Conservation (phyloP, 2,329 filamentous ascomycete species). For the Graphilbum fragrans region DNA sequence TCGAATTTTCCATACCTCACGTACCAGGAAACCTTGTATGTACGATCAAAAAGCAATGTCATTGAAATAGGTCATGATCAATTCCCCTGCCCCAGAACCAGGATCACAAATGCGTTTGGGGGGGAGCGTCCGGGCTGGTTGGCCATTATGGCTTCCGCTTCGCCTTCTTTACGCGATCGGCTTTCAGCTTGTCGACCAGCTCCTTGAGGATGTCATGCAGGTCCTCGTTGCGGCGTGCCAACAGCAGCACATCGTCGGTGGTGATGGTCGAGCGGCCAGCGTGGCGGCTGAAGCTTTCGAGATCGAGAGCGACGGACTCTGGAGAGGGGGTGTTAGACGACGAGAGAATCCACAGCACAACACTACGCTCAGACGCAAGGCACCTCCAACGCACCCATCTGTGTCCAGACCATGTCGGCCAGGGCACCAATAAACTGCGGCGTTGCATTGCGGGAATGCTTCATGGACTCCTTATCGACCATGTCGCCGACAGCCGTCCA, state of each 20-base stretch:
- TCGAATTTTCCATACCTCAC: too few relatives aligned
- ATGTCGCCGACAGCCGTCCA: slow-evolving; percentile 81
- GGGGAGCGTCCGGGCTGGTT: too few relatives aligned
- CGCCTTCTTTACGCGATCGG: slow-evolving; percentile 22
- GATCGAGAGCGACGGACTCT: slow-evolving; percentile 45
- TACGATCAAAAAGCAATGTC: too few relatives aligned
- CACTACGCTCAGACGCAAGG: neutral
- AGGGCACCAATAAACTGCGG: slow-evolving; percentile 81
- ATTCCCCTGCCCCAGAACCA: too few relatives aligned
- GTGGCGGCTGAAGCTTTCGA: slow-evolving; percentile 54
- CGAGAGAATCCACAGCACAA: neutral
- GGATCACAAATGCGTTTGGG: too few relatives aligned
- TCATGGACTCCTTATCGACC: slow-evolving; percentile 71
- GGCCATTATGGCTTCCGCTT: slow-evolving; percentile 11
- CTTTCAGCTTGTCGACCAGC: slow-evolving; percentile 50
- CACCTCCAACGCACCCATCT: slow-evolving; percentile 51
- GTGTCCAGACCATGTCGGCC: slow-evolving; percentile 78
- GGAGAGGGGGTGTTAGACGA: neutral
- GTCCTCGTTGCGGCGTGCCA: slow-evolving; percentile 78
- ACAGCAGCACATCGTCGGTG: slow-evolving; percentile 76
- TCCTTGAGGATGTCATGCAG: slow-evolving; percentile 63
- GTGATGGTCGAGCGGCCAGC: slow-evolving; percentile 70
- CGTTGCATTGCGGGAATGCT: slow-evolving; percentile 70
- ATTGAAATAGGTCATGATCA: too few relatives aligned
- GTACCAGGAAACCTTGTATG: too few relatives aligned